Conservation (phyloP, 345 rosid genomes). For the Gossypium ekmanianum region DNA sequence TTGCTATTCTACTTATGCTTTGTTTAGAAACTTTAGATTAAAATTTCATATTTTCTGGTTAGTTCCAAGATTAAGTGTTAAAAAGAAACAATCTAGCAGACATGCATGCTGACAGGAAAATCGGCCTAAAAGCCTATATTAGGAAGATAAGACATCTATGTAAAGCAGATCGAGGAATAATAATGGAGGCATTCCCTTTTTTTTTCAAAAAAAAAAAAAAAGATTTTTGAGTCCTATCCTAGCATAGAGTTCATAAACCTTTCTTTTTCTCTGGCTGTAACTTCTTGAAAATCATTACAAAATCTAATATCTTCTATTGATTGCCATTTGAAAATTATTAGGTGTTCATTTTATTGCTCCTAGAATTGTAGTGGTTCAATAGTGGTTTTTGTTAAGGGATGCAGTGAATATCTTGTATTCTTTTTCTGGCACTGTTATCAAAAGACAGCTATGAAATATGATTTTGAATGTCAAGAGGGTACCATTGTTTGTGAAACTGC, state of each 20-base stretch:
- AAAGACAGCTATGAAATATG: neutral
- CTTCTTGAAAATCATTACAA: neutral
- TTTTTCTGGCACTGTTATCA: neutral
- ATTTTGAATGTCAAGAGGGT: neutral
- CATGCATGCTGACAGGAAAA: neutral
- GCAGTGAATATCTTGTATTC: neutral
- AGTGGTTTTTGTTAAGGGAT: neutral
- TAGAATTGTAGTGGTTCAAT: neutral
- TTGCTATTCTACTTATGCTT: neutral
- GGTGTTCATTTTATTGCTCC: neutral
- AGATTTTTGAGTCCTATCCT: neutral
- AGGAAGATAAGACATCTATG: neutral
- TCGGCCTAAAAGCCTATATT: neutral
- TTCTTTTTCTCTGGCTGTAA: neutral
- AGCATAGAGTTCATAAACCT: neutral
- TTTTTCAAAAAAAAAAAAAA: neutral
- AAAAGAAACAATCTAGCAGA: neutral
- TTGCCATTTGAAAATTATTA: neutral
- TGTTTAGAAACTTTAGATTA: neutral
- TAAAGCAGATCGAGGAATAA: neutral
- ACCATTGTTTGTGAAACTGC: conserved; percentile 5
- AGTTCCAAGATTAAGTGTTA: neutral
- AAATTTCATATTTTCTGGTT: neutral
- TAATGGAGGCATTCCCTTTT: neutral
- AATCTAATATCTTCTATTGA: neutral